These are phyloP conservation scores for Dittrichia graveolens DNA, from an alignment of 129 eudicot genomes.

Conservation along the genomic window DNA sequence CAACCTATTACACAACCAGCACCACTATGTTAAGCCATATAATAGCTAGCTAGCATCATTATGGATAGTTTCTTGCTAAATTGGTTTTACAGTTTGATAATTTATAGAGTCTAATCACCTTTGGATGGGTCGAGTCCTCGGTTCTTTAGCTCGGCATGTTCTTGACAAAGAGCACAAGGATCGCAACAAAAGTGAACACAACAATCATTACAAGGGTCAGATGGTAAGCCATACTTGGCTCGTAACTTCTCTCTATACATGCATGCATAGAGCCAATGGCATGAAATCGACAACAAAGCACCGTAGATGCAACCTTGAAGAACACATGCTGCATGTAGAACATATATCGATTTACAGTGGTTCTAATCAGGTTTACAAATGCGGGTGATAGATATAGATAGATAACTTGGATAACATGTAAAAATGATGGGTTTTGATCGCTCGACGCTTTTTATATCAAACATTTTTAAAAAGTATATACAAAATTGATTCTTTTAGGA, in stretches of 20 bases:
- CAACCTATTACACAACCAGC: conserved; percentile 29
- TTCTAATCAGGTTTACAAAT: too few relatives aligned
- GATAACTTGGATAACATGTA: too few relatives aligned
- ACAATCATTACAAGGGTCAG: conserved; percentile 45
- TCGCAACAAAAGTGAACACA: conserved; percentile 49
- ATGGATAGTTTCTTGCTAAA: conserved; percentile 8
- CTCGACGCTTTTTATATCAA: too few relatives aligned
- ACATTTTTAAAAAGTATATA: too few relatives aligned
- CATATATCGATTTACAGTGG: neutral
- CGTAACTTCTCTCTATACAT: conserved; percentile 39
- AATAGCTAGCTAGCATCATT: neutral
- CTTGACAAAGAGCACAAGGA: conserved; percentile 45
- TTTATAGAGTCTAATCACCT: conserved; percentile 24
- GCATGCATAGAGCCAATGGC: conserved; percentile 48
- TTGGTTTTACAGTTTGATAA: neutral
- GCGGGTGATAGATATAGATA: neutral
- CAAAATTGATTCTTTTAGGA: too few relatives aligned
- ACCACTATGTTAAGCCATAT: conserved; percentile 3
- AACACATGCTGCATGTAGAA: conserved; percentile 37
- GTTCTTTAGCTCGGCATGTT: conserved; percentile 45
- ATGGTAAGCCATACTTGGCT: conserved; percentile 32
- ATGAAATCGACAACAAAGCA: conserved; percentile 26
- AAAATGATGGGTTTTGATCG: too few relatives aligned
- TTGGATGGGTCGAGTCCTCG: conserved; percentile 43
- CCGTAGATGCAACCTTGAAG: conserved; percentile 37